Evolutionary conservation across 2,329 filamentous ascomycete genomes (phyloP).

Genomic region (Exophiala sideris): DNA sequence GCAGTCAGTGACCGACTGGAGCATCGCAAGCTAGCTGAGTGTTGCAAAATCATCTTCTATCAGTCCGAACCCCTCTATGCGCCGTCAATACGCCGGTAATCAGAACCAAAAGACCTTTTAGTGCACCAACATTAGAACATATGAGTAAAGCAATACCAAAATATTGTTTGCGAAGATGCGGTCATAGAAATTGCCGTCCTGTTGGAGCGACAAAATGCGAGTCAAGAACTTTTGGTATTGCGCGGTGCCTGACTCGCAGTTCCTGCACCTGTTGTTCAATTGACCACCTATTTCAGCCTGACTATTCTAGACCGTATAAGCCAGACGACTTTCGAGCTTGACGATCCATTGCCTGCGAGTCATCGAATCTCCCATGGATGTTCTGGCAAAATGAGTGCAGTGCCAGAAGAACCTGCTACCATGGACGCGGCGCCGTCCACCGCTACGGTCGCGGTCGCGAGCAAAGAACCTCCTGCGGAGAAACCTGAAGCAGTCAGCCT

Average conservation of each 20-base stretch:
- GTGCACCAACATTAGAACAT: neutral
- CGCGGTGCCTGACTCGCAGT: neutral
- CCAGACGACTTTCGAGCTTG: too few relatives aligned
- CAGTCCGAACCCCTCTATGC: neutral
- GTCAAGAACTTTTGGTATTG: neutral
- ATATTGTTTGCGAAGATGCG: neutral
- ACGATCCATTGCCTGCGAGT: too few relatives aligned
- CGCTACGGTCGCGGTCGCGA: conserved; percentile 1
- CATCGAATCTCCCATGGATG: too few relatives aligned
- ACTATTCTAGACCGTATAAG: neutral
- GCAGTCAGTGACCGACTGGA: neutral
- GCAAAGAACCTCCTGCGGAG: conserved; percentile 68
- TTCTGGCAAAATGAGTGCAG: neutral
- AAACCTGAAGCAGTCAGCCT: conserved; percentile 64
- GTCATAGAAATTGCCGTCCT: neutral
- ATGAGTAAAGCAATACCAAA: neutral
- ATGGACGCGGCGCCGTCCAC: conserved; percentile 7
- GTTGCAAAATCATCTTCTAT: neutral
- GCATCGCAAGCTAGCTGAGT: neutral
- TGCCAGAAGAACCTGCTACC: neutral
- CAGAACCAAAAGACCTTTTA: neutral
- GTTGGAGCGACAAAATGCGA: neutral
- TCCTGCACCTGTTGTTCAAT: neutral
- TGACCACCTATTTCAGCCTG: neutral
- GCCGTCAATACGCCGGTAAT: neutral